phyloP scores from a whole-genome alignment of 2,329 filamentous ascomycete species.

The Chaetomium globosum region DNA sequence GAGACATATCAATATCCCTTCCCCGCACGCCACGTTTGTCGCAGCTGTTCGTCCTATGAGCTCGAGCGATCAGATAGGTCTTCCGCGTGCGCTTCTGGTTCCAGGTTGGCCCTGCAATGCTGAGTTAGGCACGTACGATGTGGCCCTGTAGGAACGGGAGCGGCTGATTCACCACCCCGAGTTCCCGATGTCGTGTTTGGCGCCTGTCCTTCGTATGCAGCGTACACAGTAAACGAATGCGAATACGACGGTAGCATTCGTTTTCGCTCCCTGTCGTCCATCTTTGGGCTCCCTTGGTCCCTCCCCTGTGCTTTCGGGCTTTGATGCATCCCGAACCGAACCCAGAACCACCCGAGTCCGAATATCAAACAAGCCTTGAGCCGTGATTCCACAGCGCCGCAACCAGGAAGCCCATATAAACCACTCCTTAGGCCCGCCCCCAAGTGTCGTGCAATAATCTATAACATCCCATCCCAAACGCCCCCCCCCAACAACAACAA shows the following conservation, averaged over 20 bases:
- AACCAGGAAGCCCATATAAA: background rate
- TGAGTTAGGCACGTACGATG: background rate
- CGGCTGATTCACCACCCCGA: background rate
- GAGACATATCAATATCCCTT: background rate
- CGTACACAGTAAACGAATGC: background rate
- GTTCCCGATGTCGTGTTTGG: background rate
- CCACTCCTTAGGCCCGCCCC: background rate
- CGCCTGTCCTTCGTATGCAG: too few species aligned
- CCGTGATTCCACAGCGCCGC: background rate
- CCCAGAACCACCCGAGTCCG: background rate
- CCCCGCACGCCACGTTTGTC: background rate
- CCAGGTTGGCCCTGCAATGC: background rate
- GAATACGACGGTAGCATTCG: constrained; percentile 11
- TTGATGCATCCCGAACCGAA: background rate
- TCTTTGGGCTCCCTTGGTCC: background rate
- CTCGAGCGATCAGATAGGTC: background rate
- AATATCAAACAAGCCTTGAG: background rate
- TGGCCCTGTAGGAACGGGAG: background rate
- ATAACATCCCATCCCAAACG: background rate
- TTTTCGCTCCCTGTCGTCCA: constrained; percentile 1
- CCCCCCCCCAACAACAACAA: background rate
- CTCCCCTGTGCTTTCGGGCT: background rate
- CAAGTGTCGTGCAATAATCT: background rate
- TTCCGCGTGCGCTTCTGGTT: too few species aligned
- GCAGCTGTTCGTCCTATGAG: background rate